Evolutionary conservation across 257 asterid genomes (phyloP), one percentile per base, ranked within the genome.

Genomic region (Nicotiana paniculata): DNA sequence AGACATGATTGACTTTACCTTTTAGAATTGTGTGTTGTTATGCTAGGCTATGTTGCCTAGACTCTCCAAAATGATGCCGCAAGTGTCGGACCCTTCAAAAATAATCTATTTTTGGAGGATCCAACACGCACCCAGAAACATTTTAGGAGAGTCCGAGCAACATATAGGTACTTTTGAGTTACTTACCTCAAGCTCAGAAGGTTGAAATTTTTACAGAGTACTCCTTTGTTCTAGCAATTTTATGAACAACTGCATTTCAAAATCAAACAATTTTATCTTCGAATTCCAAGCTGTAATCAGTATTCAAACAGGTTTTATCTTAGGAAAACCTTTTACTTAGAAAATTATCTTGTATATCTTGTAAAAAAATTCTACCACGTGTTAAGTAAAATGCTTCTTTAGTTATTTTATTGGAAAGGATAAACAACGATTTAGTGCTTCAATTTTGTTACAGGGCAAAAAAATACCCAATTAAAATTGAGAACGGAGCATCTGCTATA

Each of bases 401-500:
- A 16, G 3, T 30, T 15, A 48, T 51, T 13, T 13, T 51, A 26
- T 26, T 1, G 9, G 80, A 15, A 74, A 48, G 26, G n/a, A 81
- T 51, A 13, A 51, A n/a, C 43, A 17, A 39, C 35, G 18, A n/a
- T 64, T 81, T 66, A 48, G 78, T 35, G 61, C 55, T 48, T 81
- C 77, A 69, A 17, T 65, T 66, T 80, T 82, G 81, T 84, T 78
- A 81, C 90, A 96, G 99, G 99, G 97, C 97, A 72, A 94, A 96
- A 90, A 90, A 89, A 83, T 94, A 87, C 85, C 98, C 98, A 37
- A 91, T 96, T 86, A 93, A 89, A 88, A 89, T 96, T 72, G 98
- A 96, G 88, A 92, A 91, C 83, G 92, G 91, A 88, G 88, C 81
- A 59, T 89, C 91, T 77, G 82, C 78, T 21, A 65, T 94, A 83